Evolutionary conservation across 2,329 filamentous ascomycete species (phyloP).

Genomic region (Exserohilum rostratum): DNA sequence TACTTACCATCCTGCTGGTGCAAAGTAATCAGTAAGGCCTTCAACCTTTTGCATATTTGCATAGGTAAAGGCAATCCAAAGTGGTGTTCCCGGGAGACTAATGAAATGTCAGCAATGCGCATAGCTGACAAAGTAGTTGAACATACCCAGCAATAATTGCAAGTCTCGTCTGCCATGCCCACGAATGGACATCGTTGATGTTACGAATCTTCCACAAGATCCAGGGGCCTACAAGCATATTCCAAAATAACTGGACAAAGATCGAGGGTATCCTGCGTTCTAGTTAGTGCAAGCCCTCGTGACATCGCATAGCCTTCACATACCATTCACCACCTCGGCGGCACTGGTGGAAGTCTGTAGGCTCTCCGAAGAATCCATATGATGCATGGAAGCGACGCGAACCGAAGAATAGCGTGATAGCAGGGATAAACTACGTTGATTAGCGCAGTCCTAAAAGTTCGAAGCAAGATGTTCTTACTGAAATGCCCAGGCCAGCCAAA

Average conservation of each 20-base stretch:
- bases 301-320: conserved; percentile 6
- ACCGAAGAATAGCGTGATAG: conserved; percentile 65
- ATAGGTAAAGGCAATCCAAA: conserved; percentile 49
- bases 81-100: conserved; percentile 46
- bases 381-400: conserved; percentile 68
- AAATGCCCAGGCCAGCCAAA: conserved; percentile 34
- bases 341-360: conserved; percentile 52
- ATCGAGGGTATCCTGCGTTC: conserved; percentile 44
- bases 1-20: conserved; percentile 46
- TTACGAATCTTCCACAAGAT: conserved; percentile 48
- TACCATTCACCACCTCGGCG: conserved; percentile 70
- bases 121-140: background rate
- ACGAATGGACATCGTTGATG: conserved; percentile 46
- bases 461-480: conserved; percentile 27
- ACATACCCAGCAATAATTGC: conserved; percentile 46
- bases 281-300: conserved; percentile 11
- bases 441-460: conserved; percentile 10
- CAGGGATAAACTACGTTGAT: conserved; percentile 60
- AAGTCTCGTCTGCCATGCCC: conserved; percentile 49
- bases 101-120: conserved; percentile 23
- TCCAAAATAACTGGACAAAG: conserved; percentile 47
- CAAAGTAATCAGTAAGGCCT: conserved; percentile 40
- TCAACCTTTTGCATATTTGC: conserved; percentile 28
- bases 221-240: conserved; percentile 44
- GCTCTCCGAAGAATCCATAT: conserved; percentile 61